A percentile compares a stretch with the other conserved stretches of the same genome.
These are phyloP conservation scores for Phytopythium cucurbitacearum DNA, from an alignment of 352 stramenopile species.

Conservation along the genomic window DNA sequence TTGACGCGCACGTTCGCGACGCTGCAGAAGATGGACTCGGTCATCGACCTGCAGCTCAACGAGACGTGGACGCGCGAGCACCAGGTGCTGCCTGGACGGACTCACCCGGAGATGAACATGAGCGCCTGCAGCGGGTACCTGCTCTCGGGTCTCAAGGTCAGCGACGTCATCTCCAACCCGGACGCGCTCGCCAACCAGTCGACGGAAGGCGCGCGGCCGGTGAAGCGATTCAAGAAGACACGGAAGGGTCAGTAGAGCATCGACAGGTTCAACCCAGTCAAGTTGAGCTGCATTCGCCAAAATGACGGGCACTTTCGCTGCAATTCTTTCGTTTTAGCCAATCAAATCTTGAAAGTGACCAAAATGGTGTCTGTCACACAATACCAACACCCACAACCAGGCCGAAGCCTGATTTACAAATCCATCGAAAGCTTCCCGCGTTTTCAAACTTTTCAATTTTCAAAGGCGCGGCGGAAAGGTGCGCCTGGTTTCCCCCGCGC, in stretches of 20 bases:
- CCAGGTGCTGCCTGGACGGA: constrained; percentile 91
- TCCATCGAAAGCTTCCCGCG: not conserved
- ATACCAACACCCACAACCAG: not conserved
- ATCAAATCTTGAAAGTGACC: too few relatives aligned
- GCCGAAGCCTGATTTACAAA: not conserved
- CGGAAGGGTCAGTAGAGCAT: not conserved
- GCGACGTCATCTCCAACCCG: constrained; percentile 15
- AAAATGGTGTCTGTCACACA: too few relatives aligned
- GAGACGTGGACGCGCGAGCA: constrained; percentile 96
- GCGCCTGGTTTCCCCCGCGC: not conserved
- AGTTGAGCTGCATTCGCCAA: too few relatives aligned
- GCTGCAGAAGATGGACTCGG: constrained; percentile 87
- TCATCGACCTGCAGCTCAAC: constrained; percentile 93
- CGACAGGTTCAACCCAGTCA: too few relatives aligned
- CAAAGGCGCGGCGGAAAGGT: not conserved
- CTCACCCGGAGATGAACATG: constrained; percentile 97
- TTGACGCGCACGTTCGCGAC: constrained; percentile 88
- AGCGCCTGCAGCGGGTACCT: constrained; percentile 94
- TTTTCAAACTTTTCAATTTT: constrained; percentile 6
- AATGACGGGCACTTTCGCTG: too few relatives aligned
- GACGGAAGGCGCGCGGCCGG: not conserved
- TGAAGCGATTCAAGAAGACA: constrained; percentile 4
- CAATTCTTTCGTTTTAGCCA: too few relatives aligned
- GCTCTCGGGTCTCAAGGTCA: constrained; percentile 91
- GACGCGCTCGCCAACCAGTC: not conserved